A percentile compares a stretch with the other conserved stretches of the same genome.
Conservation (phyloP, 371 early-diverging fungal genomes). For the Mortierella sp. region DNA sequence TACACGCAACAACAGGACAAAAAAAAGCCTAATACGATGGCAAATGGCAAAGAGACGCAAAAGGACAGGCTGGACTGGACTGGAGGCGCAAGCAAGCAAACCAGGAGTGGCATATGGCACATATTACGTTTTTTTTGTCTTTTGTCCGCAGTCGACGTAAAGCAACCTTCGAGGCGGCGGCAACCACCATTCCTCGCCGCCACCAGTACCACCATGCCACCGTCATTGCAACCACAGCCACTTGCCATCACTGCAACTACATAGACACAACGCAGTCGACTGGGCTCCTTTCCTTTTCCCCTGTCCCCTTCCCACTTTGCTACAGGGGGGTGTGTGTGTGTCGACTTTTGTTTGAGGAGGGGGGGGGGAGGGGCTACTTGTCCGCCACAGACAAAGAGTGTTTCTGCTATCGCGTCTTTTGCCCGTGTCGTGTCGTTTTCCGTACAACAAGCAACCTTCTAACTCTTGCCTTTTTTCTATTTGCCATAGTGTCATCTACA, state of each 20-base stretch:
- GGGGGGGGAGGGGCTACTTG: background rate
- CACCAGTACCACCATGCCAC: background rate
- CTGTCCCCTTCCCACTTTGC: background rate
- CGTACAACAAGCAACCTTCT: background rate
- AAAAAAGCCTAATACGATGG: constrained; percentile 5
- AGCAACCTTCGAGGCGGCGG: background rate
- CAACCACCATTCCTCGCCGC: background rate
- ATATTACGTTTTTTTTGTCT: no score
- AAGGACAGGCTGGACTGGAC: background rate
- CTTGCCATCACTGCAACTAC: background rate
- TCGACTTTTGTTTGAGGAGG: background rate
- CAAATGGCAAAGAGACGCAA: background rate
- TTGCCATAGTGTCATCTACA: constrained; percentile 80
- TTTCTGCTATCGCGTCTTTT: background rate
- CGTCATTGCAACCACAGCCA: background rate
- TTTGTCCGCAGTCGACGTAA: background rate
- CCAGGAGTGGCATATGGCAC: background rate
- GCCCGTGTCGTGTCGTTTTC: background rate
- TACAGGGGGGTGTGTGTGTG: background rate
- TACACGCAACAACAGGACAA: background rate
- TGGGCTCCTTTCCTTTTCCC: background rate
- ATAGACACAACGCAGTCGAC: background rate
- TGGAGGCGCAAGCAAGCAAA: constrained; percentile 1
- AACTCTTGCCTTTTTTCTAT: background rate
- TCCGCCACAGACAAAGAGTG: background rate